Conservation (phyloP, 2,329 filamentous ascomycete genomes). For the Amylocarpus encephaloides region DNA sequence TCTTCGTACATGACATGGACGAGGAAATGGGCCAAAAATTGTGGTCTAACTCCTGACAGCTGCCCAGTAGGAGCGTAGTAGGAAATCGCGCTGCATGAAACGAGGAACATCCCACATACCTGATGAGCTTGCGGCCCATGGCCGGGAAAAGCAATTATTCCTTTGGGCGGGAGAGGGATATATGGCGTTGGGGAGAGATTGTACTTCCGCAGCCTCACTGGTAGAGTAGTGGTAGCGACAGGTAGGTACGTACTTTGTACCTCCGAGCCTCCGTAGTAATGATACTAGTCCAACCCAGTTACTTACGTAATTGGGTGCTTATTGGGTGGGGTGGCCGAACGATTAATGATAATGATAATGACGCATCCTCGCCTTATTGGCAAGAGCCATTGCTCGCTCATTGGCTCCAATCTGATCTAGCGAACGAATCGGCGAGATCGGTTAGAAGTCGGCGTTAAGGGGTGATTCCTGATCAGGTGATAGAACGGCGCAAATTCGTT, state of each 20-base stretch:
- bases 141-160: slow-evolving; percentile 16
- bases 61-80: neutral
- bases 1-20: slow-evolving; percentile 4
- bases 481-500: no score
- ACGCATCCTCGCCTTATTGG: slow-evolving; percentile 9
- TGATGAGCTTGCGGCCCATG: slow-evolving; percentile 12
- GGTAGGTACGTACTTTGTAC: no score
- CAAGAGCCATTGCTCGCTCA: slow-evolving; percentile 3
- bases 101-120: slow-evolving; percentile 18
- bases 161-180: slow-evolving; percentile 4
- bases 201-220: slow-evolving; percentile 7
- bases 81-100: neutral
- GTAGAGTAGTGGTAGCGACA: no score
- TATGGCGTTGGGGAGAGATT: slow-evolving; percentile 1
- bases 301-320: no score
- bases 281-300: no score
- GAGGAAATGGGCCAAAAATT: neutral
- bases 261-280: no score
- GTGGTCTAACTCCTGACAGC: neutral
- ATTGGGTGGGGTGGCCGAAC: no score
- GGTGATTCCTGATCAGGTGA: neutral
- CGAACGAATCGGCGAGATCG: neutral
- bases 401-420: neutral
- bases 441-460: neutral
- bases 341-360: slow-evolving; percentile 18